Evolutionary conservation across 2,329 filamentous ascomycete species (phyloP), one percentile per base, ranked within the genome.

Genomic region (Escovopsis sp.): DNA sequence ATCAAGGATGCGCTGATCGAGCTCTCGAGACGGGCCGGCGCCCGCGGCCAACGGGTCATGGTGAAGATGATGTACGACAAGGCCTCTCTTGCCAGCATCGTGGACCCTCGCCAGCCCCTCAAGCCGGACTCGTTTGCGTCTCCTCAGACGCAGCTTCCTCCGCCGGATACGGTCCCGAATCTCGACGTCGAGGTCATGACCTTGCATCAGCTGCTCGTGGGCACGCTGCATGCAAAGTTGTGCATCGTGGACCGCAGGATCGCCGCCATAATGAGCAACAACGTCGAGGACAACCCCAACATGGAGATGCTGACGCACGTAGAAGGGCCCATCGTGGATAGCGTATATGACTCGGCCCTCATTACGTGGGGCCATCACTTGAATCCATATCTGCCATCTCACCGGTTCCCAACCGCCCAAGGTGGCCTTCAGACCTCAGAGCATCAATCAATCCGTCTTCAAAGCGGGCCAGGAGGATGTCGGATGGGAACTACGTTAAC

Each of bases 291-390:
- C 48, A 88, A 86, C 42, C 80, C 84, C 51, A 89, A 89, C 49
- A 46, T 87, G 43, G 84, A 89, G 58, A 87, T 89, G 83, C 78
- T 85, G 72, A 68, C 74, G 3, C 82, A 85, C 43, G 56, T 86
- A 0, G 82, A 88, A 60, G 84, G 84, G 0, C 75, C 81, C 0
- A 82, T 88, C 44, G 82, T 88, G 0, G 80, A 87, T 51, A 75
- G 76, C 1, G 59, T 88, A 23, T 87, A 85, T 54, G 84, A 89
- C 48, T 78, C 79, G 48, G 80, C 80, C 1, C 57, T 87, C 34
- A 68, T 87, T 7, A 81, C 78, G 0, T 89, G 83, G 83, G 67
- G 80, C 48, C 77, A 77, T 46, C 60, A 62, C 1, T 54, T 85
- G 1, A 42, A 44, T 6, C 51, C 51, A 3, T 32, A 42, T 4